Conservation (phyloP, 2,329 filamentous ascomycete species). For the Ophiostoma novo-ulmi region DNA sequence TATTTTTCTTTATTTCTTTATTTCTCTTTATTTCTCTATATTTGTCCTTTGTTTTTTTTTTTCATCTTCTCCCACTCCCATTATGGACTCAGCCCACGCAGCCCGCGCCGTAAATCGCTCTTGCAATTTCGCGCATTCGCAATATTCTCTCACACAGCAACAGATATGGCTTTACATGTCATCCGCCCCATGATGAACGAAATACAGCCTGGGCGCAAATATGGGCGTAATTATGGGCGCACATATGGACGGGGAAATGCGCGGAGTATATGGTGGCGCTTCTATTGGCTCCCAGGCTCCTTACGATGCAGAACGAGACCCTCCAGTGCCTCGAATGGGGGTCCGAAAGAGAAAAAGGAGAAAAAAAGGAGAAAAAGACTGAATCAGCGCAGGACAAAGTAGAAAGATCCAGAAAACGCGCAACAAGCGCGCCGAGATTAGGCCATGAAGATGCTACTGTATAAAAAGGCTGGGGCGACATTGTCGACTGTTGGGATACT, state of each 20-base stretch:
- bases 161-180: neutral
- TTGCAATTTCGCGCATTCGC: slow-evolving; percentile 6
- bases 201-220: neutral
- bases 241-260: slow-evolving; percentile 1
- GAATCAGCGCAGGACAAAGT: slow-evolving; percentile 2
- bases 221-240: neutral
- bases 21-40: neutral
- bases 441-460: slow-evolving; percentile 9
- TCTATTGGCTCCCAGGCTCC: neutral
- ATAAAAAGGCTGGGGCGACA: neutral
- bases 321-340: slow-evolving; percentile 10
- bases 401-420: slow-evolving; percentile 6
- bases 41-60: neutral
- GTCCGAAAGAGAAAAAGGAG: neutral
- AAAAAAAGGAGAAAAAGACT: neutral
- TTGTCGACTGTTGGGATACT: neutral
- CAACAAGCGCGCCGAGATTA: slow-evolving; percentile 11
- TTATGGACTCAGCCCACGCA: neutral
- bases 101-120: neutral
- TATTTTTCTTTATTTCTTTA: neutral
- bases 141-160: neutral
- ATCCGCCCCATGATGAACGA: neutral
- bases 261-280: slow-evolving; percentile 12
- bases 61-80: neutral
- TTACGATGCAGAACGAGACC: neutral